Evolutionary conservation across 768 basidiomycete genomes (phyloP).

Genomic region (Calocybe indica): DNA sequence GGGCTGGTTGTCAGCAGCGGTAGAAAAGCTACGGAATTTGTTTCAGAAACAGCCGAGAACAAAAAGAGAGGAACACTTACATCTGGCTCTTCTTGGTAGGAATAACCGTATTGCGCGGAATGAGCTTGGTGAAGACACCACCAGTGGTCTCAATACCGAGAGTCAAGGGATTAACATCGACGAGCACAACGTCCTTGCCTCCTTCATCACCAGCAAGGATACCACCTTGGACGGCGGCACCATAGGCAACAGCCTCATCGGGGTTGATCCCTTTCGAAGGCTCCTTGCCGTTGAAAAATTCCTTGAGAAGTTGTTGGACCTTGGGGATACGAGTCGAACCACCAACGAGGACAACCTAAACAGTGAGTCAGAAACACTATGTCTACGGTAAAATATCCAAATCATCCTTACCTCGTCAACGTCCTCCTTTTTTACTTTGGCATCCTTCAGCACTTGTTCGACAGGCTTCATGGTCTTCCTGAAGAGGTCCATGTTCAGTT

Average conservation of each 20-base stretch:
- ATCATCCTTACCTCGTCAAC: constrained; percentile 66
- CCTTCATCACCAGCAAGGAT: constrained; percentile 94
- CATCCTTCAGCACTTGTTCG: constrained; percentile 97
- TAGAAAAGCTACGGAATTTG: constrained; percentile 50
- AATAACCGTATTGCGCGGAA: constrained; percentile 96
- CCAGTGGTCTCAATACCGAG: constrained; percentile 99
- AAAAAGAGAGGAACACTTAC: constrained; percentile 22
- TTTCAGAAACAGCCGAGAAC: constrained; percentile 15
- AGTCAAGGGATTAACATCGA: constrained; percentile 95
- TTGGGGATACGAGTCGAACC: constrained; percentile 99
- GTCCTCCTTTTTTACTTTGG: constrained; percentile 96
- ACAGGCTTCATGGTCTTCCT: constrained; percentile 99
- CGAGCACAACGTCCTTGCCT: constrained; percentile 85
- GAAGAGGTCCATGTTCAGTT: constrained; percentile 98
- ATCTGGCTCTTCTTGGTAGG: constrained; percentile 97
- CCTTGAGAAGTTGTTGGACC: constrained; percentile 96
- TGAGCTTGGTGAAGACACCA: constrained; percentile 96
- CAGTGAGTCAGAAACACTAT: background rate
- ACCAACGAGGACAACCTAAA: constrained; percentile 82
- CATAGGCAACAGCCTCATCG: constrained; percentile 98
- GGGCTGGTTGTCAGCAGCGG: constrained; percentile 87
- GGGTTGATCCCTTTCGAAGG: constrained; percentile 99
- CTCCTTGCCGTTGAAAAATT: constrained; percentile 95
- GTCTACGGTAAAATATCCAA: background rate
- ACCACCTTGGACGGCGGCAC: constrained; percentile 98